Evolutionary conservation across 2,329 filamentous ascomycete genomes (phyloP).

Genomic region (Hymenoscyphus albidus): DNA sequence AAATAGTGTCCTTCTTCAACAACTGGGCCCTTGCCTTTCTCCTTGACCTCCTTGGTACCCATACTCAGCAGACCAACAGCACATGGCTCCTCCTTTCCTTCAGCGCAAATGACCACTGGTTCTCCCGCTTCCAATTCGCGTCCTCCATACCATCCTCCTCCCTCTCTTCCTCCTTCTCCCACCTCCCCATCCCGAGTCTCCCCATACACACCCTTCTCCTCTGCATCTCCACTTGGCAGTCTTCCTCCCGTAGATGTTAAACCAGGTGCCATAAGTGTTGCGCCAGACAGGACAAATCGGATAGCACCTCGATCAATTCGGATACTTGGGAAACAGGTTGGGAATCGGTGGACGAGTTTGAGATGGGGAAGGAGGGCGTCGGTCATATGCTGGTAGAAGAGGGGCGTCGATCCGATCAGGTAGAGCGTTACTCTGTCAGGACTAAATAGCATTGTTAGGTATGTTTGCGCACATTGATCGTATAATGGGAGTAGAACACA

Average conservation of each 20-base stretch:
- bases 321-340: slow-evolving; percentile 74
- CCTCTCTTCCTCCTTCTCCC: slow-evolving; percentile 31
- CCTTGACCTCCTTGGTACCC: slow-evolving; percentile 88
- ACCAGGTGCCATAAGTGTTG: slow-evolving; percentile 93
- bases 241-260: slow-evolving; percentile 79
- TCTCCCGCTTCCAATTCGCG: slow-evolving; percentile 72
- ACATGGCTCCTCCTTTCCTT: slow-evolving; percentile 91
- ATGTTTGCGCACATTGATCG: not conserved
- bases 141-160: slow-evolving; percentile 48
- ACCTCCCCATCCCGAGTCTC: slow-evolving; percentile 22
- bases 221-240: slow-evolving; percentile 52
- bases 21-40: slow-evolving; percentile 88
- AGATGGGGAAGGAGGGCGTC: slow-evolving; percentile 83
- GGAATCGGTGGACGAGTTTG: slow-evolving; percentile 84
- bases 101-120: slow-evolving; percentile 83
- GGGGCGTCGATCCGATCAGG: slow-evolving; percentile 68
- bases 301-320: slow-evolving; percentile 95
- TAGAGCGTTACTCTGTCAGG: slow-evolving; percentile 89
- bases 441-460: slow-evolving; percentile 36
- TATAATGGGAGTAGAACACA: slow-evolving; percentile 34
- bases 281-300: slow-evolving; percentile 89
- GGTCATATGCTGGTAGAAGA: slow-evolving; percentile 84
- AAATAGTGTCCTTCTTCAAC: slow-evolving; percentile 92
- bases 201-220: slow-evolving; percentile 37
- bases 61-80: slow-evolving; percentile 80